Percentiles rank a stretch among this genome's conserved stretches.
Conservation (phyloP, 768 basidiomycete species). For the Leccinum disarticulatum region DNA sequence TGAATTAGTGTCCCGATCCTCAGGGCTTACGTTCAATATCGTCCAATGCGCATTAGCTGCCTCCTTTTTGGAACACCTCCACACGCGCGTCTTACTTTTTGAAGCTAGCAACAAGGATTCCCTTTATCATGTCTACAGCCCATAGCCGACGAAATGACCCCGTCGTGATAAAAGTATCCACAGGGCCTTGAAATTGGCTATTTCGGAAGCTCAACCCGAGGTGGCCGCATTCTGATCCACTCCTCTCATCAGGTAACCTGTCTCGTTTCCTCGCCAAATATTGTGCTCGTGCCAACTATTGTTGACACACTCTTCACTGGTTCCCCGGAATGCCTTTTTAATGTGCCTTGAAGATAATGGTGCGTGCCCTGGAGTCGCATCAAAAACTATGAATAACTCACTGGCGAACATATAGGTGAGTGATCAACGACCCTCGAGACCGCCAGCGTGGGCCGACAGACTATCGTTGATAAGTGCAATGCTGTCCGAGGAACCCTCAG, state of each 20-base stretch:
- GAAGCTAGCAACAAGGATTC: constrained; percentile 19
- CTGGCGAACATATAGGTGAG: neutral
- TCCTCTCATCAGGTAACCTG: constrained; percentile 6
- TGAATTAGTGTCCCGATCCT: too few species aligned
- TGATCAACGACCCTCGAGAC: constrained; percentile 12
- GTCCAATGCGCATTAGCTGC: constrained; percentile 31
- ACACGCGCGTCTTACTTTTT: constrained; percentile 8
- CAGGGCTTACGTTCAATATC: constrained; percentile 25
- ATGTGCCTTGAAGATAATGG: too few species aligned
- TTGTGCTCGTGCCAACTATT: constrained; percentile 17
- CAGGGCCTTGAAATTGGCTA: constrained; percentile 25
- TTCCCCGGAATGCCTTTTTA: constrained; percentile 24
- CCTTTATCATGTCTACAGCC: constrained; percentile 28
- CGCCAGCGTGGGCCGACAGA: constrained; percentile 30
- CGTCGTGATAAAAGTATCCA: constrained; percentile 29
- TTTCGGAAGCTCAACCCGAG: constrained; percentile 24
- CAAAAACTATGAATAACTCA: constrained; percentile 16
- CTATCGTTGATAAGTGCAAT: constrained; percentile 24
- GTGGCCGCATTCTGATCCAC: constrained; percentile 16
- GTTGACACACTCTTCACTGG: constrained; percentile 25
- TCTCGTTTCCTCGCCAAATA: neutral
- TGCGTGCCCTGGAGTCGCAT: constrained; percentile 11
- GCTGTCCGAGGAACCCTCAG: constrained; percentile 31
- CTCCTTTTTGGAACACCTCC: constrained; percentile 27
- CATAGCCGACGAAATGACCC: constrained; percentile 27